Conservation (phyloP, 2,329 filamentous ascomycete genomes). For the Diaporthe ampelina region DNA sequence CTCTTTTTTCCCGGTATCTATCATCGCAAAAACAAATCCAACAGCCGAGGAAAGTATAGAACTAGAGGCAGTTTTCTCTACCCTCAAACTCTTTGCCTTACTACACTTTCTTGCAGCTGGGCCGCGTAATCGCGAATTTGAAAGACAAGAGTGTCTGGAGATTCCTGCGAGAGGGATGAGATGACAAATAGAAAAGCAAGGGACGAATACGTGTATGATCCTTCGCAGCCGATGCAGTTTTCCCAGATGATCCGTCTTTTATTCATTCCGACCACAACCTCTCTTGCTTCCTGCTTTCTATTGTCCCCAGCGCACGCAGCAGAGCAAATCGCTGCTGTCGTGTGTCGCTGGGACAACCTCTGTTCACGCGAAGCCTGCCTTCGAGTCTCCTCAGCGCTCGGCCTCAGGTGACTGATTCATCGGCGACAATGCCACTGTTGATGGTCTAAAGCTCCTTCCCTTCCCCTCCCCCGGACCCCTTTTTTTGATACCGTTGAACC, state of each 20-base stretch:
- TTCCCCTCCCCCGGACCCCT: background rate
- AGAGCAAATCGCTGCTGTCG: too few relatives aligned
- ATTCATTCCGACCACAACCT: background rate
- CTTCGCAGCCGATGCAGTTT: background rate
- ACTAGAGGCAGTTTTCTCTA: background rate
- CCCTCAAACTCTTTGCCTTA: background rate
- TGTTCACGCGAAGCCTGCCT: background rate
- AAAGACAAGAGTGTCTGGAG: background rate
- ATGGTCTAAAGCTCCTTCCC: too few relatives aligned
- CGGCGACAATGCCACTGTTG: background rate
- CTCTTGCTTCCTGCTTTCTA: background rate
- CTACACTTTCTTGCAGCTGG: background rate
- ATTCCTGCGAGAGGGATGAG: background rate
- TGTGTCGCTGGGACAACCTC: background rate
- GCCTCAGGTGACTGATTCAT: background rate
- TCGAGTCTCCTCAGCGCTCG: background rate
- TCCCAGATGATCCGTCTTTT: constrained; percentile 6
- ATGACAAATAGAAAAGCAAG: background rate
- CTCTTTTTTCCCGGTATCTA: background rate
- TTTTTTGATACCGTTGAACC: background rate
- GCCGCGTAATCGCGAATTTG: background rate
- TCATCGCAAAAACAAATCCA: background rate
- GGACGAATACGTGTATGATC: constrained; percentile 4
- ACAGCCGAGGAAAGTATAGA: background rate
- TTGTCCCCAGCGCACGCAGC: background rate